phyloP scores from a whole-genome alignment of 2,329 filamentous ascomycete genomes.

The Aspergillus tamarii region DNA sequence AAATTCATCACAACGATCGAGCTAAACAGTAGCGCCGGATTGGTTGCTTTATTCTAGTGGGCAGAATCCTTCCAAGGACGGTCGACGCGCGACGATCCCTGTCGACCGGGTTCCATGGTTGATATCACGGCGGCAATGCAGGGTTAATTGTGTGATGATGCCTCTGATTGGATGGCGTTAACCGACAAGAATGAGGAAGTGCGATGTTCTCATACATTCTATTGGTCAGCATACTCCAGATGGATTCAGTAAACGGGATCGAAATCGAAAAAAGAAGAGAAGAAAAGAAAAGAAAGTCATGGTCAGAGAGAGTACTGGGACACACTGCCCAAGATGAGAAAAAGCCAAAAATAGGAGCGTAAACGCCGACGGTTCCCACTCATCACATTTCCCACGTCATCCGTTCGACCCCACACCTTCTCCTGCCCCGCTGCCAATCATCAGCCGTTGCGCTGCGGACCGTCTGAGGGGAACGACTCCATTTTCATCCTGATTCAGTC shows the following conservation, averaged over 20 bases:
- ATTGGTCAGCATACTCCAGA: background rate
- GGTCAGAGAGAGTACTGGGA: too few relatives aligned
- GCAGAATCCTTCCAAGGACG: background rate
- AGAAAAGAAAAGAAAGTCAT: background rate
- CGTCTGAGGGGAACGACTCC: constrained; percentile 6
- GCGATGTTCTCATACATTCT: background rate
- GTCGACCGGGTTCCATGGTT: background rate
- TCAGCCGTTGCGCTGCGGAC: background rate
- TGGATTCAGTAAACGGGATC: background rate
- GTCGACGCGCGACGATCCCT: background rate
- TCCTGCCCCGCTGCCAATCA: background rate
- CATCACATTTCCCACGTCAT: background rate
- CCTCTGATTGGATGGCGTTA: constrained; percentile 5
- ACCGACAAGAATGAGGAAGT: background rate
- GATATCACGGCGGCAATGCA: constrained; percentile 22
- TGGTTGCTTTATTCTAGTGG: constrained; percentile 7
- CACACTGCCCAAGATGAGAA: too few relatives aligned
- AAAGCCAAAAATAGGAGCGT: background rate
- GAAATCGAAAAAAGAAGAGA: background rate
- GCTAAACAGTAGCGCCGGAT: constrained; percentile 1
- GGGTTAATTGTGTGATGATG: constrained; percentile 18
- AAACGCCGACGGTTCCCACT: background rate
- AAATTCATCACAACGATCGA: constrained; percentile 4
- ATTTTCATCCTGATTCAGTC: background rate
- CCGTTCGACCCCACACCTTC: constrained; percentile 14